Percentiles rank a stretch among this genome's conserved stretches.
These are phyloP conservation scores for Stereum hirsutum DNA, from an alignment of 1,284 basidiomycete species.

Conservation along the genomic window DNA sequence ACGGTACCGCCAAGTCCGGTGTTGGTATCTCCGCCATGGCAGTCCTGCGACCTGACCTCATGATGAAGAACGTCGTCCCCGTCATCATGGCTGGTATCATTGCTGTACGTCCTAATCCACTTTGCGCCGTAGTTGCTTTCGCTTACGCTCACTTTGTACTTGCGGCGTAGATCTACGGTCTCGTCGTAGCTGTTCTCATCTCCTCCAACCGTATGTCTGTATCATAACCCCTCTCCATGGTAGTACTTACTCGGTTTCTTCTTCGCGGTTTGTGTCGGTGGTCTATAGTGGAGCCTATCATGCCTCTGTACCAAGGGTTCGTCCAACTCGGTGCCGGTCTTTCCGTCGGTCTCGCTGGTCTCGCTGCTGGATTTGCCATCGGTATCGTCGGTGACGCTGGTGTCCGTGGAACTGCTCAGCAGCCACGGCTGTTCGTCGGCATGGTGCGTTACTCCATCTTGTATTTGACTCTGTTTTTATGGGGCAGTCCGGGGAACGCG, in stretches of 20 bases:
- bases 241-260: background rate
- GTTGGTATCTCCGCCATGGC: constrained; percentile 99
- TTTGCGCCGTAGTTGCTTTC: too few species aligned
- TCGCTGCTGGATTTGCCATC: constrained; percentile 98
- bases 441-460: background rate
- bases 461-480: too few species aligned
- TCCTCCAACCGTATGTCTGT: constrained; percentile 61
- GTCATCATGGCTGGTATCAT: constrained; percentile 99
- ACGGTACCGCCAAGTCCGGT: constrained; percentile 97
- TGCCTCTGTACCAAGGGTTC: constrained; percentile 82
- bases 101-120: constrained; percentile 52
- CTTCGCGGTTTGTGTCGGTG: constrained; percentile 1
- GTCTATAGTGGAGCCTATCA: constrained; percentile 39
- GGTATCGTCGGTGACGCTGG: constrained; percentile 94
- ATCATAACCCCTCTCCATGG: too few species aligned
- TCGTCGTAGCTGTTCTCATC: constrained; percentile 89
- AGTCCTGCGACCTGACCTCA: constrained; percentile 87
- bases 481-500: too few species aligned
- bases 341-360: constrained; percentile 85
- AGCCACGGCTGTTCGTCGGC: constrained; percentile 4
- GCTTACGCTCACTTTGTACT: too few species aligned
- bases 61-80: constrained; percentile 95
- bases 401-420: constrained; percentile 14
- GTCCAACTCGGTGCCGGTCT: constrained; percentile 93
- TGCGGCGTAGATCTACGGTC: constrained; percentile 60